A percentile compares a stretch with the other conserved stretches of the same genome.
phyloP scores from a whole-genome alignment of 202 grass and related monocot species.

The Hordeum pubiflorum region DNA sequence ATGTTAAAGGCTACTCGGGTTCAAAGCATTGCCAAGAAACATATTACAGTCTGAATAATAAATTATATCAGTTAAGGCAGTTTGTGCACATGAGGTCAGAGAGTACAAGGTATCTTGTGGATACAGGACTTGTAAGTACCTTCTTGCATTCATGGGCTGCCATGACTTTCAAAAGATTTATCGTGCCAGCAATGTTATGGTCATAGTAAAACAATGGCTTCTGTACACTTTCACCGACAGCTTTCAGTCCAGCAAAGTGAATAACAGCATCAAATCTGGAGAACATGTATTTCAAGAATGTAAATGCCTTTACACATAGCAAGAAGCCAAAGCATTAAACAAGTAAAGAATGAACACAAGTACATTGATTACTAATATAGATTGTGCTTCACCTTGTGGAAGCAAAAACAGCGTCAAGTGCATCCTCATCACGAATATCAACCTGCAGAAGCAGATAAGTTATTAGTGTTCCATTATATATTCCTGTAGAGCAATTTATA shows the following conservation, averaged over 20 bases:
- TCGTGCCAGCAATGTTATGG: conserved; percentile 76
- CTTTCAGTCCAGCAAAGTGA: conserved; percentile 93
- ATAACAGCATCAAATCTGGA: conserved; percentile 94
- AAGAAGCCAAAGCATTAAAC: conserved; percentile 21
- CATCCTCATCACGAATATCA: conserved; percentile 74
- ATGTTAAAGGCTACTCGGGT: not conserved
- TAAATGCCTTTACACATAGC: not conserved
- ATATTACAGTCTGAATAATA: not conserved
- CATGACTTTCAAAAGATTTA: conserved; percentile 95
- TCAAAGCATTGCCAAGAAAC: not conserved
- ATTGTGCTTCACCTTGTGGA: conserved; percentile 57
- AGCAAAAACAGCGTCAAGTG: conserved; percentile 57
- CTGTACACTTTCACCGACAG: conserved; percentile 88
- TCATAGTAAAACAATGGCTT: conserved; percentile 97
- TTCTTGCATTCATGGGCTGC: conserved; percentile 81
- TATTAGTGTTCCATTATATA: not conserved
- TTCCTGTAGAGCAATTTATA: not conserved
- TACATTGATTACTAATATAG: not conserved
- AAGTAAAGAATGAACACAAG: conserved; percentile 12
- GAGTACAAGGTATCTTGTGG: not conserved
- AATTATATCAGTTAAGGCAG: not conserved
- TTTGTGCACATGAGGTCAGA: conserved; percentile 16
- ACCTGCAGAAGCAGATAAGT: conserved; percentile 48
- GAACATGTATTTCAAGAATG: not conserved
- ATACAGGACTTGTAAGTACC: conserved; percentile 43